Percentiles rank a stretch among this genome's conserved stretches.
These are phyloP conservation scores for Agarophyton chilense DNA, from an alignment of 23 red algal species.

Conservation along the genomic window DNA sequence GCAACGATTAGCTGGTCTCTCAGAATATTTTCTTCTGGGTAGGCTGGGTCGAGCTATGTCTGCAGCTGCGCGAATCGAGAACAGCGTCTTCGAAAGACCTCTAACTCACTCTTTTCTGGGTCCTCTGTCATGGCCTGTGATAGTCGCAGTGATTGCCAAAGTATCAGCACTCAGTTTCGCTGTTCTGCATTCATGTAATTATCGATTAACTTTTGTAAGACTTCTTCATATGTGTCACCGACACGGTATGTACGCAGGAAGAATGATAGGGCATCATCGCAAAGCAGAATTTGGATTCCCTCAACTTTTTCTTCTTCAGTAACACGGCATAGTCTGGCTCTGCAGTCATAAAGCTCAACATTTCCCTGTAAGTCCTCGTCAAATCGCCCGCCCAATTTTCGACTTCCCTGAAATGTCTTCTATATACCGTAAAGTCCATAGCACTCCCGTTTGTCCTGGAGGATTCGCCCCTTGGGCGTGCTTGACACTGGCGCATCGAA, in stretches of 20 bases:
- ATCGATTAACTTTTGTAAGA: background rate
- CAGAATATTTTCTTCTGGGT: conserved; percentile 23
- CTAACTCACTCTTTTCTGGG: conserved; percentile 5
- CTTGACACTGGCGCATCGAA: too few species aligned
- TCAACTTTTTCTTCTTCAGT: background rate
- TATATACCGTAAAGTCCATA: background rate
- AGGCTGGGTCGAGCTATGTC: background rate
- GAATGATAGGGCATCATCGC: background rate
- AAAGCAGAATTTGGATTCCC: background rate
- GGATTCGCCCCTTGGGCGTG: too few species aligned
- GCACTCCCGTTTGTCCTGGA: too few species aligned
- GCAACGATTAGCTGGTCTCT: conserved; percentile 28
- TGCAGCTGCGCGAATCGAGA: background rate
- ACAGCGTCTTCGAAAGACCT: conserved; percentile 20
- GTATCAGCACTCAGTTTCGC: background rate
- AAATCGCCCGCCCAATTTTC: background rate
- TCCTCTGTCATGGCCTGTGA: conserved; percentile 29
- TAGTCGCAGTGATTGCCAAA: background rate
- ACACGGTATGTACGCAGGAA: background rate
- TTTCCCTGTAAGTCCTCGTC: background rate
- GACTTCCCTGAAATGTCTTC: background rate
- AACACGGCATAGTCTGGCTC: background rate
- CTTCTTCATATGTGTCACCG: background rate
- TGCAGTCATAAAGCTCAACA: background rate
- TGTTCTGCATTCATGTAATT: background rate